Evolutionary conservation across 345 rosid genomes (phyloP), one percentile per base, ranked within the genome.

Genomic region (Melaleuca alternifolia): DNA sequence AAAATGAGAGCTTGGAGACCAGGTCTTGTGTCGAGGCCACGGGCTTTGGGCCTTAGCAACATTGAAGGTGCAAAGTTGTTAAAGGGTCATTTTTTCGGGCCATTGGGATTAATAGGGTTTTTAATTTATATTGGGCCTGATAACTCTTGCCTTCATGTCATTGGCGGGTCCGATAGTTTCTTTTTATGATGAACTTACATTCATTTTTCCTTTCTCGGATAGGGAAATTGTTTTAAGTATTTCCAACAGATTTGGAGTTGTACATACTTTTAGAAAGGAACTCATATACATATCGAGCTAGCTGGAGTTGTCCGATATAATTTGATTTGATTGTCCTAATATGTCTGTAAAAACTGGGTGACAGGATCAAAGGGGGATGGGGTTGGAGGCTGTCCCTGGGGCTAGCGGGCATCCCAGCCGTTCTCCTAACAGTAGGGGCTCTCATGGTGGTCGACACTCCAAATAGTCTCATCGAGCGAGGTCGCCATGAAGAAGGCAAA

Each of bases 321-420:
- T 52, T 52, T 20, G 24, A 41, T 37, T 71, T 0, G 81, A 71
- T 71, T 37, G 26, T 37, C 81, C 26, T 37, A 1, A 37, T 46
- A 37, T 7, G 4, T 33, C 2, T 2, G 79, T 16, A 24, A 71
- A 71, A 71, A 71, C 48, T 4, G 28, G 33, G 24, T 18, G 77
- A 53, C 54, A 97, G 99, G 91, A 96, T 97, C 9, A 65, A 75
- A 48, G 94, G 91, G 21, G 98, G 97, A 54, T 96, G 98, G 98
- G 99, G 99, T 14, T 97, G 99, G 99, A 95, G 99, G 54, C 87
- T 97, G 50, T 97, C 99, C 48, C 71, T 97, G 83, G 99, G 96
- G 3, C 89, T 97, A 56, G 99, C 99, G 1, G 99, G 98, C n/a
- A 90, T 97, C 79, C 99, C 99, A 10, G 99, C 99, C 20, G 62